These are phyloP conservation scores for Bolboschoenoplectus hybrid DNA, from an alignment of 202 grass and related monocot species.

Conservation along the genomic window DNA sequence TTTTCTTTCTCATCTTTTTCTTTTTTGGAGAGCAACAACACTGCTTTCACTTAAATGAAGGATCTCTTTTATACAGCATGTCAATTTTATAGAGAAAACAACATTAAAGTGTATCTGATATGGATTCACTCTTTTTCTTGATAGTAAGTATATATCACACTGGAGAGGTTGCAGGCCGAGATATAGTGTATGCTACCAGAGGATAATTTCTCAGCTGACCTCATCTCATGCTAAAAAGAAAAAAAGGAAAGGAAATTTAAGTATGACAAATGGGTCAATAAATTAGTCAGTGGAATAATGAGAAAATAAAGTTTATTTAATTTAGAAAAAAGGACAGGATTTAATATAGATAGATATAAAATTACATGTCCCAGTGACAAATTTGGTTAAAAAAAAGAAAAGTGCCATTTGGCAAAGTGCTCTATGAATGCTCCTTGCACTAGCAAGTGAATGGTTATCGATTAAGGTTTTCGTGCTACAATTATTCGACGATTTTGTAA, in stretches of 20 bases:
- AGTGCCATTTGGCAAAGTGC: not conserved
- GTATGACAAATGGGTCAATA: not conserved
- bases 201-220: not conserved
- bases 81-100: slow-evolving; percentile 6
- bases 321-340: not conserved
- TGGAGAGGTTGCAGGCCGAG: not conserved
- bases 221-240: not conserved
- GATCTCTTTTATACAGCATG: slow-evolving; percentile 25
- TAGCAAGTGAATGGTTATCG: not conserved
- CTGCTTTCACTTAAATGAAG: slow-evolving; percentile 23
- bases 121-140: slow-evolving; percentile 14
- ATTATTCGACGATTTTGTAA: not conserved
- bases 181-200: not conserved
- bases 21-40: slow-evolving; percentile 39
- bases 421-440: slow-evolving; percentile 15
- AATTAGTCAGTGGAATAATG: not conserved
- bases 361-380: not conserved
- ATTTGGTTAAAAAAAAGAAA: not conserved
- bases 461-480: not conserved
- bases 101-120: slow-evolving; percentile 13
- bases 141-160: not conserved
- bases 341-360: not conserved
- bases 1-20: slow-evolving; percentile 14
- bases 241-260: not conserved
- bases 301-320: not conserved